These are phyloP conservation scores for Chenopodium album DNA, from an alignment of 148 eudicot species.

Conservation along the genomic window DNA sequence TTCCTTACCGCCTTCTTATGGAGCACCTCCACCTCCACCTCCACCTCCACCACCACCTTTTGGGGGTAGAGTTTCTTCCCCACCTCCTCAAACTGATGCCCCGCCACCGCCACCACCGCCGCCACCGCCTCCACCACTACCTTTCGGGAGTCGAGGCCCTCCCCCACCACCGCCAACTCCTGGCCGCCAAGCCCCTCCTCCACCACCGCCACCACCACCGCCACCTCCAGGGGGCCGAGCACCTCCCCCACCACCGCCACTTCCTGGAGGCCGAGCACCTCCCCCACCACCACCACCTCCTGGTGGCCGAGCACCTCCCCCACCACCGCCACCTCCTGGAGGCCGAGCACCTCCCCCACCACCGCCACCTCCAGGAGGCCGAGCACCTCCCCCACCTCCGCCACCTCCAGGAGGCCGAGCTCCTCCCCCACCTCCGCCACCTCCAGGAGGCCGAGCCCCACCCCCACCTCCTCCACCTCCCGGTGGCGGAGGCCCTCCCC, in stretches of 20 bases:
- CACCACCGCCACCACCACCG: slow-evolving; percentile 39
- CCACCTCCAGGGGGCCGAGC: slow-evolving; percentile 12
- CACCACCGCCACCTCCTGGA: slow-evolving; percentile 29
- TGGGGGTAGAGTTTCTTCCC: not conserved
- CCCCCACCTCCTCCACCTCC: slow-evolving; percentile 54
- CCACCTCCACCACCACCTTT: slow-evolving; percentile 34
- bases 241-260: slow-evolving; percentile 27
- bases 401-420: slow-evolving; percentile 29
- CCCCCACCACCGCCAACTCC: not conserved
- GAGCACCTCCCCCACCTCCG: slow-evolving; percentile 42
- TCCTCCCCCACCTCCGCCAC: slow-evolving; percentile 33
- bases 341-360: slow-evolving; percentile 32
- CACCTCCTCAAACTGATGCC: slow-evolving; percentile 11
- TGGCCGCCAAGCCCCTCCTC: not conserved
- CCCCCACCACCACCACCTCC: slow-evolving; percentile 29
- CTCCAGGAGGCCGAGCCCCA: slow-evolving; percentile 31
- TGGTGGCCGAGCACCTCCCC: slow-evolving; percentile 6
- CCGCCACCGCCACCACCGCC: slow-evolving; percentile 15
- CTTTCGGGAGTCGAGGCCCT: not conserved
- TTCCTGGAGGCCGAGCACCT: slow-evolving; percentile 10
- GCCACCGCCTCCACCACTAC: slow-evolving; percentile 26
- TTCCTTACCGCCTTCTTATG: not conserved
- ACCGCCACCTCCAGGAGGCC: slow-evolving; percentile 36
- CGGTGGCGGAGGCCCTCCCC: slow-evolving; percentile 35
- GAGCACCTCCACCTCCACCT: slow-evolving; percentile 27